Base-by-base conservation (phyloP, 2,329 filamentous ascomycete genomes). In the Epicoccum sorghinum region DNA sequence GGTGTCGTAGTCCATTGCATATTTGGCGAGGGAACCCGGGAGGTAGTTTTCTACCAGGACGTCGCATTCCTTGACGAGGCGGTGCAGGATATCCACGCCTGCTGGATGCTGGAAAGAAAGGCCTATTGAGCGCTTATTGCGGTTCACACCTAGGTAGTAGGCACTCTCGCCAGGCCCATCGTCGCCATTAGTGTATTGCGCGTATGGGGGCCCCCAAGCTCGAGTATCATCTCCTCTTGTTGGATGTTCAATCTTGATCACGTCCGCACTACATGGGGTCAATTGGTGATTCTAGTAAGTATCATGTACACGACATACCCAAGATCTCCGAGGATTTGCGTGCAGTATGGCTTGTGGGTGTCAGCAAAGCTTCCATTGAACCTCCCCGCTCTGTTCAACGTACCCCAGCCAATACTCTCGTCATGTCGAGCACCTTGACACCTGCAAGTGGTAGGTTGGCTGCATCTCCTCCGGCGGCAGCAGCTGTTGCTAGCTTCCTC, bases 241-340 rank as follows among this genome's bases (percentile, higher is more conserved):
- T 4, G 95, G 95, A 75, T 99, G 95, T 76, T 99, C 95, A 58
- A 99, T 85, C 77, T 99, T 99, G 78, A 99, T 96, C 29, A 99
- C 87, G 74, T 99, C 93, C 62, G 95, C 95, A 60, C 92, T 96
- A 65, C 24, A 7, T 61, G 43, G 55, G 37, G 50, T 68, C 38
- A 68, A 55, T 52, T 47, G 42, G 55, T 29, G 18, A 30, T 45
- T 24, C 52, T 62, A 67, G 65, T 75, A 70, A 74, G 65, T 62
- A 67, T 33, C 10, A 33, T n/a, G 5, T 12, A 33, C 13, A 40
- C 63, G 54, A 58, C 86, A 74, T 86, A 96, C 93, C 95, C 95
- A 65, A 99, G 83, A 76, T 99, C 95, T 52, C 93, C 95, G 8
- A 99, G 79, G 48, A 99, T 97, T 75, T 99, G 95, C 33, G 95